A percentile compares a stretch with the other conserved stretches of the same genome.
These are phyloP conservation scores for Cladosporium sp. DNA, from an alignment of 2,329 filamentous ascomycete species.

Conservation along the genomic window DNA sequence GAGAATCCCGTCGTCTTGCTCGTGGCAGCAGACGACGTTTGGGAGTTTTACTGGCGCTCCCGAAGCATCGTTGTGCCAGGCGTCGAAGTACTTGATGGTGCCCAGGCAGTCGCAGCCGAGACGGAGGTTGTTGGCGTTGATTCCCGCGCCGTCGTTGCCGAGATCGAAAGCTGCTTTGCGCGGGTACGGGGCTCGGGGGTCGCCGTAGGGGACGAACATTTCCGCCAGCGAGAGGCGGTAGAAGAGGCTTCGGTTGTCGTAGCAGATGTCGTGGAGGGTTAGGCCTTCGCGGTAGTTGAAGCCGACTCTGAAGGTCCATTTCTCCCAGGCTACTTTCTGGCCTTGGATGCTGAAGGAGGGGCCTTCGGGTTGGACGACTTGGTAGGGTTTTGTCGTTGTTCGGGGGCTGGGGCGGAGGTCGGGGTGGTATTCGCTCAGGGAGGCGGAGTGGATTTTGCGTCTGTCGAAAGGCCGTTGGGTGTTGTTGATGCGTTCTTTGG, in stretches of 20 bases:
- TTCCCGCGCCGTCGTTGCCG: conserved; percentile 63
- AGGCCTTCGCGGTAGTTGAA: conserved; percentile 68
- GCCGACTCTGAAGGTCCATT: conserved; percentile 58
- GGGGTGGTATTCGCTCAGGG: conserved; percentile 29
- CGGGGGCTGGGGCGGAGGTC: conserved; percentile 6
- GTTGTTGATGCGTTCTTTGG: conserved; percentile 42
- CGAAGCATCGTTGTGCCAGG: conserved; percentile 48
- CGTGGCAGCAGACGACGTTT: conserved; percentile 65
- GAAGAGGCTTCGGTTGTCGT: conserved; percentile 60
- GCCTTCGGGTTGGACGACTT: conserved; percentile 63
- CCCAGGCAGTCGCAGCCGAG: conserved; percentile 67
- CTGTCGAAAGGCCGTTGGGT: conserved; percentile 32
- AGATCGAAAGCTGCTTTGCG: conserved; percentile 70
- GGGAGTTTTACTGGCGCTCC: conserved; percentile 51
- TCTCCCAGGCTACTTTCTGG: conserved; percentile 41
- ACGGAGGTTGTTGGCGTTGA: conserved; percentile 61
- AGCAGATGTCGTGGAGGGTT: conserved; percentile 65
- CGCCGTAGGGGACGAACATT: conserved; percentile 58
- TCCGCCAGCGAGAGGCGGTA: conserved; percentile 64
- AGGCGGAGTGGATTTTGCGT: conserved; percentile 51
- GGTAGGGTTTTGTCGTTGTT: conserved; percentile 54
- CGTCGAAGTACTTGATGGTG: conserved; percentile 50
- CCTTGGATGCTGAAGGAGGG: conserved; percentile 55
- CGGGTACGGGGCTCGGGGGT: conserved; percentile 60
- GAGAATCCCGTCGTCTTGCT: conserved; percentile 63